These are phyloP conservation scores for Solanum paucissectum DNA, from an alignment of 257 asterid species.

Conservation along the genomic window DNA sequence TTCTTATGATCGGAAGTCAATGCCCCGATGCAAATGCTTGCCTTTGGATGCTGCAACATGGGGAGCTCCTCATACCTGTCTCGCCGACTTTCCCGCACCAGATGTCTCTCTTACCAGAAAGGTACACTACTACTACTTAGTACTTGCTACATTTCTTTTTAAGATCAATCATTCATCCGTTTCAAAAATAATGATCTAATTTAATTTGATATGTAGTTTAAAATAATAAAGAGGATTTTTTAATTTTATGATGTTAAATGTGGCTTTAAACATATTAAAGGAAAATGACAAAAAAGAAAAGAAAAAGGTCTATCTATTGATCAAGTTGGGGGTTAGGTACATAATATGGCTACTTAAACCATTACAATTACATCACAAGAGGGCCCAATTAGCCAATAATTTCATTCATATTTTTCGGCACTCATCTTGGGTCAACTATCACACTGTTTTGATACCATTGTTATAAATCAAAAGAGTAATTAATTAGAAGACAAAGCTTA, in stretches of 20 bases:
- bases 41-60: slow-evolving; percentile 60
- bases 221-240: no score
- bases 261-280: no score
- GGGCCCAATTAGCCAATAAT: background rate
- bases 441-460: background rate
- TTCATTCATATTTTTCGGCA: background rate
- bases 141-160: background rate
- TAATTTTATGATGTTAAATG: no score
- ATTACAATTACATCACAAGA: background rate
- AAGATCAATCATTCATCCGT: no score
- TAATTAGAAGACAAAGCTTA: background rate
- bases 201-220: background rate
- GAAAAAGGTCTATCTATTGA: no score
- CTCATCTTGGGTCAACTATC: background rate
- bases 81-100: slow-evolving; percentile 47
- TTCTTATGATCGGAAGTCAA: slow-evolving; percentile 65
- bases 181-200: no score
- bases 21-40: slow-evolving; percentile 89
- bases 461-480: background rate
- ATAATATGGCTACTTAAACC: background rate
- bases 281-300: no score
- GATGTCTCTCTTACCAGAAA: slow-evolving; percentile 86
- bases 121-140: slow-evolving; percentile 19
- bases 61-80: slow-evolving; percentile 78
- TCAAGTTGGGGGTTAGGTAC: background rate